phyloP scores from a whole-genome alignment of 2,329 filamentous ascomycete species.

The Trichoderma endophyticum region DNA sequence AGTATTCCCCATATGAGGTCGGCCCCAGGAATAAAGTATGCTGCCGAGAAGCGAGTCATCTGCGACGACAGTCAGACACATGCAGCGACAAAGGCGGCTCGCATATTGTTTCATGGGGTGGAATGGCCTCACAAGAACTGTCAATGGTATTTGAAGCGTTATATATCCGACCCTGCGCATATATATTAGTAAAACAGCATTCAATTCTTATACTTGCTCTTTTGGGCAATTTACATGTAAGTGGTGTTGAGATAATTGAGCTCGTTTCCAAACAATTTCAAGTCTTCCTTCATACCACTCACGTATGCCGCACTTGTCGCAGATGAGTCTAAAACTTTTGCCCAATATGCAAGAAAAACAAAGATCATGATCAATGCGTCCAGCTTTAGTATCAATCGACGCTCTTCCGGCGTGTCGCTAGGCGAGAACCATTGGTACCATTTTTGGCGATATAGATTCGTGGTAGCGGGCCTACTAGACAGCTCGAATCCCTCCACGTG shows the following conservation, averaged over 20 bases:
- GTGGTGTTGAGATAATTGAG: conserved; percentile 47
- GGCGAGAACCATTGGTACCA: conserved; percentile 47
- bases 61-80: conserved; percentile 1
- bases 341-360: conserved; percentile 54
- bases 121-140: conserved; percentile 5
- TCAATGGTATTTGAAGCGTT: conserved; percentile 21
- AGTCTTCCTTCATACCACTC: conserved; percentile 45
- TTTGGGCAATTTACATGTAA: conserved; percentile 18
- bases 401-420: conserved; percentile 39
- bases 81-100: not conserved
- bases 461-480: not conserved
- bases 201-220: not conserved
- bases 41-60: conserved; percentile 26
- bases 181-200: not conserved
- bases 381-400: conserved; percentile 50
- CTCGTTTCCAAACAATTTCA: conserved; percentile 49
- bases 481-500: not conserved
- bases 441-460: conserved; percentile 22
- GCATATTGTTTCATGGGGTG: not conserved
- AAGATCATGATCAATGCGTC: conserved; percentile 53
- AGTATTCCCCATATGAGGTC: conserved; percentile 30
- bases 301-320: conserved; percentile 32
- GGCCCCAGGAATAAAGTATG: conserved; percentile 30
- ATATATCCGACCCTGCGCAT: conserved; percentile 20
- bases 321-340: conserved; percentile 47